phyloP scores from a whole-genome alignment of 2,329 filamentous ascomycete genomes.

The Seiridium unicorne region DNA sequence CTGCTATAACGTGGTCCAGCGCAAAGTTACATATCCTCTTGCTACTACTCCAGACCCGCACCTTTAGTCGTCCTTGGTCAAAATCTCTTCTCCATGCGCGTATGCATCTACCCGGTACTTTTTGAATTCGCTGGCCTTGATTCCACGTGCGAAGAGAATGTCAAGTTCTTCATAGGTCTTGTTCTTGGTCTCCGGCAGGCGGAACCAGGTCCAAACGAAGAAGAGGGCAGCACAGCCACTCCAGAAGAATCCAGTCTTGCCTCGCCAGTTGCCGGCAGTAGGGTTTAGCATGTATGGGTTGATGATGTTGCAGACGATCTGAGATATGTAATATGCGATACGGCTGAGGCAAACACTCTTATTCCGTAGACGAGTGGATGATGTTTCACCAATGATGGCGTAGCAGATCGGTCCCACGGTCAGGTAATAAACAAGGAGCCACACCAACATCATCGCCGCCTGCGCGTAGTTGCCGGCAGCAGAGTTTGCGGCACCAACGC shows the following conservation, averaged over 20 bases:
- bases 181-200: conserved; percentile 60
- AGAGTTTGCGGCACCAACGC: not conserved
- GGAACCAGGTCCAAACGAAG: conserved; percentile 63
- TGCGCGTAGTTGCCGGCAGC: conserved; percentile 23
- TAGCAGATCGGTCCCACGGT: conserved; percentile 13
- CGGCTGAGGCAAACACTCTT: conserved; percentile 10
- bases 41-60: too few relatives aligned
- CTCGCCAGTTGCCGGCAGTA: conserved; percentile 27
- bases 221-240: conserved; percentile 44
- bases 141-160: conserved; percentile 33
- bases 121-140: conserved; percentile 8
- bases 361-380: conserved; percentile 10
- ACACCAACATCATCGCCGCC: conserved; percentile 20
- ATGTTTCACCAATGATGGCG: conserved; percentile 10
- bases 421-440: conserved; percentile 9
- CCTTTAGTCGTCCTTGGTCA: not conserved
- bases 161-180: conserved; percentile 65
- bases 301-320: conserved; percentile 22
- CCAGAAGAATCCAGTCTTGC: conserved; percentile 29
- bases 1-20: too few relatives aligned
- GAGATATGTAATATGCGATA: conserved; percentile 13
- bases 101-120: conserved; percentile 28
- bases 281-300: conserved; percentile 30
- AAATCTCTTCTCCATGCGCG: not conserved
- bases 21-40: too few relatives aligned